Base-by-base conservation (phyloP, 495 filamentous ascomycete species). In the Diplogelasinospora grovesii region DNA sequence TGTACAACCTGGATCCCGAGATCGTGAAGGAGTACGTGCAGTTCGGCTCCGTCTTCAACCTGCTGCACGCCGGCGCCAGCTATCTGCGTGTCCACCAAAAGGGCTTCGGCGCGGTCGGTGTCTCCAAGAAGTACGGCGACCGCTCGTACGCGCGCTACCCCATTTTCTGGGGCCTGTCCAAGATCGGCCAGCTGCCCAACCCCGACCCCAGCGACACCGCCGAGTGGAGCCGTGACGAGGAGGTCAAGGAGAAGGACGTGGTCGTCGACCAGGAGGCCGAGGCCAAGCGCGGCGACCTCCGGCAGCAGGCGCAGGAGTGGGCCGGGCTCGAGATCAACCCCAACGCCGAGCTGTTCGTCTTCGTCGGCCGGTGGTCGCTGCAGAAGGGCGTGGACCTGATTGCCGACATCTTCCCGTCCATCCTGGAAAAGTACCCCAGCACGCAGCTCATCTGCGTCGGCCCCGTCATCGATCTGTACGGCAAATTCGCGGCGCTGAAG, bases 301-400 rank as follows among this genome's bases (percentile, higher is more conserved):
- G 76, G 36, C 68, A 70, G 3, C 79, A 85, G 48, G 82, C 82
- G 7, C 82, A 86, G 53, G 77, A 83, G 56, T 86, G 82, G 82
- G 82, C 82, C 26, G 76, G 76, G 4, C 64, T 86, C 1, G 59
- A 81, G 3, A 65, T 74, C 39, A 71, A 77, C 31, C 68, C 79
- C 7, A 66, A 78, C 26, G 82, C 82, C 3, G 82, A 86, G 48
- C 66, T 86, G 16, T 69, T 86, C 46, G 82, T 86, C 10, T 86
- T 86, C 48, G 82, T 86, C 22, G 82, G 82, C 24, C 73, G 82
- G 36, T 86, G 82, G 82, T 83, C 78, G 0, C 78, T 80, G 66
- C 82, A 86, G 54, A 86, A 86, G 54, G 83, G 83, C 21, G 68
- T 86, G 34, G 83, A 87, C 56, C 66, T 86, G 8, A 86, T 87